Base-by-base conservation (phyloP, 1,284 basidiomycete genomes). In the Rhodotorula sp. region DNA sequence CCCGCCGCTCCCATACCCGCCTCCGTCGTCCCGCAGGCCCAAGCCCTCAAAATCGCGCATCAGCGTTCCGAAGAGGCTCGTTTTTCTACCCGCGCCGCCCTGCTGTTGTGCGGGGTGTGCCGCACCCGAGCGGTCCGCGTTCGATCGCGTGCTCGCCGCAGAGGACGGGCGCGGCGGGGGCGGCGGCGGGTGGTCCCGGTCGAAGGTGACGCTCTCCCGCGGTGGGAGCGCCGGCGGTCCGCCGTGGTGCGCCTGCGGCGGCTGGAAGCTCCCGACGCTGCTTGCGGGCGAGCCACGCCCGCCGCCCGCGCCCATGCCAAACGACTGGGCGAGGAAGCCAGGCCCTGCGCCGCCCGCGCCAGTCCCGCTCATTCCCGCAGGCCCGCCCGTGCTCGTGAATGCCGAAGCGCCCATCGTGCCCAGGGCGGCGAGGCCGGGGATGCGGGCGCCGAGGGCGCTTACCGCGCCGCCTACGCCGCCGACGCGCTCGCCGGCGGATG, bases 31-130 rank as follows among this genome's bases (percentile, higher is more conserved):
- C 4, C 55, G 50, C 62, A 75, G 46, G 9, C 73, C 73, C 6
- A 75, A 46, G 4, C 61, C 70, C 27, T 70, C 66, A 32, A 75
- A 70, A n/a, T 75, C 73, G 36, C 67, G 60, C 74, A 75, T 75
- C 61, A 75, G 46, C 32, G 58, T 65, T 0, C 71, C 71, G 17
- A 70, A 72, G 27, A 73, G 13, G 34, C 61, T 62, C 61, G 46
- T 64, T 51, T 75, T 75, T 39, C 66, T 29, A 25, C 44, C 54
- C 21, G 58, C 22, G 22, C 44, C 37, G 9, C 6, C 54, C 46
- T 51, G 54, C n/a, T 15, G n/a, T 48, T 50, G 37, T 37, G 27
- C 25, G 15, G 44, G 9, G 39, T 25, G 32, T 17, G 56, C 37
- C 19, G 66, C 37, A n/a, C 36, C 65, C 9, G 27, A 21, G 13